These are phyloP conservation scores for Batrachochytrium dendrobatidis DNA, from an alignment of 371 early-diverging fungal genomes.

Conservation along the genomic window DNA sequence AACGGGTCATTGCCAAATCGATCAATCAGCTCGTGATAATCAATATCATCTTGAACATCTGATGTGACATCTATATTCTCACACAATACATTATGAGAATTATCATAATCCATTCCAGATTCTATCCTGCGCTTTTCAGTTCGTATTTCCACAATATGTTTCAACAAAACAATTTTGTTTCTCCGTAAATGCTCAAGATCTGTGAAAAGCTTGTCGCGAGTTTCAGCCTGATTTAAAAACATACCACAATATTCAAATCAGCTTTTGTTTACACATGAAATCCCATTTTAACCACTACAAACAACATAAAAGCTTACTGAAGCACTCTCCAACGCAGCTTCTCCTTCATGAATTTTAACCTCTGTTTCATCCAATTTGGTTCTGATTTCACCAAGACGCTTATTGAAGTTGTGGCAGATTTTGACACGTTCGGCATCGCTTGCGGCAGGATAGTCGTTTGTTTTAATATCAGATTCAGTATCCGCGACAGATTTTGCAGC, in stretches of 20 bases:
- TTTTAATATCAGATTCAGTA: no score
- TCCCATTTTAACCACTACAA: no score
- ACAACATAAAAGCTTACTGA: no score
- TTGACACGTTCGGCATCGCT: not conserved
- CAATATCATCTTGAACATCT: slow-evolving; percentile 6
- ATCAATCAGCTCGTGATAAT: slow-evolving; percentile 5
- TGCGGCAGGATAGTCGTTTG: no score
- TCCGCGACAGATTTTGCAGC: no score
- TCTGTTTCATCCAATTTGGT: slow-evolving; percentile 10
- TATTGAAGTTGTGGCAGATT: not conserved
- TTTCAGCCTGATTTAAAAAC: not conserved
- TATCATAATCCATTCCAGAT: no score
- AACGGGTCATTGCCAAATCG: slow-evolving; percentile 9
- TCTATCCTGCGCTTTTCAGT: slow-evolving; percentile 4
- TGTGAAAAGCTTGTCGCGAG: not conserved
- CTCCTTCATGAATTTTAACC: not conserved
- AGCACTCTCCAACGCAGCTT: not conserved
- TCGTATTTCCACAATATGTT: slow-evolving; percentile 14
- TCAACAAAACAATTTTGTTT: slow-evolving; percentile 5
- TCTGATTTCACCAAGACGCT: not conserved
- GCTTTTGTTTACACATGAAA: no score
- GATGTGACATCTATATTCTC: not conserved
- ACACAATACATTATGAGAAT: no score
- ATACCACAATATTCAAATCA: no score
- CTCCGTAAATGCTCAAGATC: slow-evolving; percentile 1